phyloP scores from a whole-genome alignment of 495 filamentous ascomycete genomes.

The Aspergillus heteromorphus region DNA sequence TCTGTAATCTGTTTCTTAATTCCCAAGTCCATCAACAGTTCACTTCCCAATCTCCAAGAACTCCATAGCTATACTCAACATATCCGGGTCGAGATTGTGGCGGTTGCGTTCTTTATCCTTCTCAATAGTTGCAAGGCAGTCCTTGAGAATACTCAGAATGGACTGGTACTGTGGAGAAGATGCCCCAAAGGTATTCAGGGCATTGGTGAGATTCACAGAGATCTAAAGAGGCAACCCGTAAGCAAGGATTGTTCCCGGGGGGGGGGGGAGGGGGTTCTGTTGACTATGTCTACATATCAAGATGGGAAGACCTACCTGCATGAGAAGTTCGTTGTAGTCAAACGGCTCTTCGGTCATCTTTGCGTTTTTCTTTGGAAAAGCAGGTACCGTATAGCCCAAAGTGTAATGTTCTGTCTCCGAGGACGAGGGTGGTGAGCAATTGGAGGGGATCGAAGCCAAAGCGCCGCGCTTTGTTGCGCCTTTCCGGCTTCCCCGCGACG shows the following conservation, averaged over 20 bases:
- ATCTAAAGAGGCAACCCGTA: conserved; percentile 23
- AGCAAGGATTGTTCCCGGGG: not conserved
- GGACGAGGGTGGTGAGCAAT: not conserved
- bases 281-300: not conserved
- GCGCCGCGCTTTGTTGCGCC: not conserved
- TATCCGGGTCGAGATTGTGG: conserved; percentile 26
- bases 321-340: conserved; percentile 28
- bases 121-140: conserved; percentile 32
- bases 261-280: not conserved
- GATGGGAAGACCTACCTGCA: conserved; percentile 24
- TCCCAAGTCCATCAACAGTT: not conserved
- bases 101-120: conserved; percentile 6
- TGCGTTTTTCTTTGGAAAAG: not conserved
- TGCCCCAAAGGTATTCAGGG: conserved; percentile 36
- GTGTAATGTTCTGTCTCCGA: not conserved
- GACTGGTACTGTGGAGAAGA: conserved; percentile 35
- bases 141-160: conserved; percentile 32
- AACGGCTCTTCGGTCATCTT: not conserved
- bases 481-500: not conserved
- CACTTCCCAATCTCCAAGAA: conserved; percentile 32
- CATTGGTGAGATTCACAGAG: conserved; percentile 37
- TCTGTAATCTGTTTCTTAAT: not conserved
- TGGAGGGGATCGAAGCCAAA: not conserved
- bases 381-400: not conserved
- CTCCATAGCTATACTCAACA: conserved; percentile 35